Conservation (phyloP, 176 grass and related monocot species). For the Oryza meyeriana region DNA sequence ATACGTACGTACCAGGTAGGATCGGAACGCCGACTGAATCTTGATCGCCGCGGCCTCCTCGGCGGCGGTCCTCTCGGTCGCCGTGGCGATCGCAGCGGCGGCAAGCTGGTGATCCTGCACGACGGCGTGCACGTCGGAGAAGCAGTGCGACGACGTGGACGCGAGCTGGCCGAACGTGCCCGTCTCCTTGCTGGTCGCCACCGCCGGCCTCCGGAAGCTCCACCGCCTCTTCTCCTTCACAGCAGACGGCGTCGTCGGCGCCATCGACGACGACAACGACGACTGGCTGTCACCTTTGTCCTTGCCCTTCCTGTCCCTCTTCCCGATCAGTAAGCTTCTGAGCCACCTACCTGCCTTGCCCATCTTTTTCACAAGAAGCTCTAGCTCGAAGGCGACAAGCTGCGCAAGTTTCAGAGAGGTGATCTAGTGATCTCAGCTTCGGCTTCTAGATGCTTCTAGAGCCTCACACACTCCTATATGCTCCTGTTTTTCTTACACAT, state of each 20-base stretch:
- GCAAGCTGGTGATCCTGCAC: constrained; percentile 53
- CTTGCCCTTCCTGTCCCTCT: constrained; percentile 38
- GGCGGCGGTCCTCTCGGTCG: constrained; percentile 31
- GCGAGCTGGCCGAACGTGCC: background rate
- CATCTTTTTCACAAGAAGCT: constrained; percentile 28
- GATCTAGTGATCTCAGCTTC: background rate
- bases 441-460: background rate
- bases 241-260: constrained; percentile 36
- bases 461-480: background rate
- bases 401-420: background rate
- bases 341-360: constrained; percentile 78
- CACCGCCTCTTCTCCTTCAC: constrained; percentile 76
- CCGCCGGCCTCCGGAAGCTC: constrained; percentile 69
- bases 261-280: background rate
- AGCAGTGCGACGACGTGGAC: constrained; percentile 47
- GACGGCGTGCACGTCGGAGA: constrained; percentile 42
- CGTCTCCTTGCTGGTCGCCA: constrained; percentile 9
- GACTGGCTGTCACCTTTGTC: constrained; percentile 6
- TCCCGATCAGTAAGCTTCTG: constrained; percentile 55
- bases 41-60: constrained; percentile 69
- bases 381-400: too few species aligned
- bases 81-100: constrained; percentile 36
- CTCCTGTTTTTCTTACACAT: background rate
- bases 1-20: constrained; percentile 49
- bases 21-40: constrained; percentile 79